Evolutionary conservation across 1,284 basidiomycete species (phyloP).

Genomic region (Abortiporus biennis): DNA sequence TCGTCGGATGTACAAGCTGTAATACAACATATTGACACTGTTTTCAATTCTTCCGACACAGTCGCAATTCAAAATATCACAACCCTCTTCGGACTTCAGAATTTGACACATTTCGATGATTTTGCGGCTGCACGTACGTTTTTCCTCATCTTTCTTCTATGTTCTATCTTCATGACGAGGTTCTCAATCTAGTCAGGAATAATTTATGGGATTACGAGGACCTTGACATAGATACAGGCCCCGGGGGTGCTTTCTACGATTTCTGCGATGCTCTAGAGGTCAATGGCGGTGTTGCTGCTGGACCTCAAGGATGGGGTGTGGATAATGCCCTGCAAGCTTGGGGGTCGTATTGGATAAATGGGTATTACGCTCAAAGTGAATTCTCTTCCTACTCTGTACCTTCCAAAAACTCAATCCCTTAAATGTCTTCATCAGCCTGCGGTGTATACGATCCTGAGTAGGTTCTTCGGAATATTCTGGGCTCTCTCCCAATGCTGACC

Average conservation of each 20-base stretch:
- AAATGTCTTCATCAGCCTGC: constrained; percentile 34
- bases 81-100: constrained; percentile 50
- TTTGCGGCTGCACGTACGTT: constrained; percentile 51
- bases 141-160: not conserved
- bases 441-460: constrained; percentile 34
- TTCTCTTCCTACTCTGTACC: too few relatives aligned
- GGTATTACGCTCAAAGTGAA: constrained; percentile 37
- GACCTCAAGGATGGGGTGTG: constrained; percentile 55
- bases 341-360: constrained; percentile 48
- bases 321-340: constrained; percentile 58
- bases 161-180: not conserved
- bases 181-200: constrained; percentile 39
- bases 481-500: not conserved
- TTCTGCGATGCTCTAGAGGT: constrained; percentile 75
- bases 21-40: constrained; percentile 54
- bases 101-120: constrained; percentile 57
- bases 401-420: not conserved
- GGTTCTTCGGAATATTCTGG: constrained; percentile 13
- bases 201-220: constrained; percentile 52
- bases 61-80: constrained; percentile 47
- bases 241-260: constrained; percentile 41
- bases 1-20: constrained; percentile 66
- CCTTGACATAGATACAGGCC: constrained; percentile 38
- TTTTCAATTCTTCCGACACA: constrained; percentile 39
- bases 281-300: constrained; percentile 50